Percentiles rank a stretch among this genome's conserved stretches.
Conservation (phyloP, 306 rosid genomes). For the Vigna hirtella region DNA sequence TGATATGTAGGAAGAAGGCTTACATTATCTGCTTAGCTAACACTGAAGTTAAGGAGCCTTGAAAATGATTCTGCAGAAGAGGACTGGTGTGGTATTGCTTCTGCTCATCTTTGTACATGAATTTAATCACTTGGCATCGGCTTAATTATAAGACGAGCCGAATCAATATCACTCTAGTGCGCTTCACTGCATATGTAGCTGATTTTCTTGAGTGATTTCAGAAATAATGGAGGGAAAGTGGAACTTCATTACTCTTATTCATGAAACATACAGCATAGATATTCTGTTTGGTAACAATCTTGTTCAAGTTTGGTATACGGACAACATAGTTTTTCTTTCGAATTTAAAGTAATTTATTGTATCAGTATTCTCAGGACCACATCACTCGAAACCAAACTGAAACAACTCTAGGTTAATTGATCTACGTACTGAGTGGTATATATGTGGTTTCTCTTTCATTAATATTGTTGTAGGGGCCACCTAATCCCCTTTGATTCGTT, state of each 20-base stretch:
- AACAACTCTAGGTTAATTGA: too few relatives aligned
- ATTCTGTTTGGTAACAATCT: too few relatives aligned
- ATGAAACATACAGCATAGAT: neutral
- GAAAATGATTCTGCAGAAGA: slow-evolving; percentile 52
- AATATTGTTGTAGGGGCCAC: neutral
- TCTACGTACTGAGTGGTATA: too few relatives aligned
- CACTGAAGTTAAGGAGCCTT: slow-evolving; percentile 2
- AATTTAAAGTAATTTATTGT: too few relatives aligned
- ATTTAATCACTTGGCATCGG: neutral
- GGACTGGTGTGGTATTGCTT: slow-evolving; percentile 62
- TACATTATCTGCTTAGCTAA: neutral
- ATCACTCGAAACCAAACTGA: too few relatives aligned
- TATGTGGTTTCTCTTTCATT: slow-evolving; percentile 12
- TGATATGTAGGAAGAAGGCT: neutral
- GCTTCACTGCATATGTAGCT: slow-evolving; percentile 38
- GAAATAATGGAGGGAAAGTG: neutral
- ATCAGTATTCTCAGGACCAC: too few relatives aligned
- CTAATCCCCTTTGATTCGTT: too few relatives aligned
- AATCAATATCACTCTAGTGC: slow-evolving; percentile 53
- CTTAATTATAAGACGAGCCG: slow-evolving; percentile 42
- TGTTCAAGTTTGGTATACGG: too few relatives aligned
- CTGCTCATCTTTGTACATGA: slow-evolving; percentile 48
- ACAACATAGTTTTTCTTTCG: too few relatives aligned
- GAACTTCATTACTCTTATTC: slow-evolving; percentile 9
- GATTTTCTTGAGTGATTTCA: slow-evolving; percentile 1